A percentile compares a stretch with the other conserved stretches of the same genome.
These are phyloP conservation scores for Grigorovia humatica DNA, from an alignment of 805 yeast genomes.

Conservation along the genomic window DNA sequence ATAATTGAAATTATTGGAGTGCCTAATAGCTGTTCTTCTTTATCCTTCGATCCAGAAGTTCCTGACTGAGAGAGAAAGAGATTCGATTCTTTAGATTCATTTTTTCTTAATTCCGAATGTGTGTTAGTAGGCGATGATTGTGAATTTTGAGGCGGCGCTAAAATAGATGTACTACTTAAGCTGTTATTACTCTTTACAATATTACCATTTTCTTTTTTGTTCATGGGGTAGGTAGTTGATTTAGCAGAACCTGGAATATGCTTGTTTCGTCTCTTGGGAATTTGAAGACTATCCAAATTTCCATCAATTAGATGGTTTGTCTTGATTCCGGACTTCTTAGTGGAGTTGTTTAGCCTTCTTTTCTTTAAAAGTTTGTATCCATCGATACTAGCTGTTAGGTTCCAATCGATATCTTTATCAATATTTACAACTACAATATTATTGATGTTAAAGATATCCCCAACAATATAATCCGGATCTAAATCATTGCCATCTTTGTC, in stretches of 20 bases:
- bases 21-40: constrained; percentile 14
- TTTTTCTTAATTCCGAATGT: constrained; percentile 22
- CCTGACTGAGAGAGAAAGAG: constrained; percentile 29
- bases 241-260: constrained; percentile 14
- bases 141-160: constrained; percentile 26
- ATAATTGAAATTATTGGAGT: constrained; percentile 19
- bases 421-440: constrained; percentile 38
- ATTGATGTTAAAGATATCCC: constrained; percentile 48
- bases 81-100: constrained; percentile 15
- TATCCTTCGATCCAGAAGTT: constrained; percentile 19
- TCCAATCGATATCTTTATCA: constrained; percentile 29
- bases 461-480: constrained; percentile 62
- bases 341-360: constrained; percentile 12
- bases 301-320: not conserved
- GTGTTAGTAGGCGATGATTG: constrained; percentile 28
- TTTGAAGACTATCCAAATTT: not conserved
- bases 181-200: constrained; percentile 5
- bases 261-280: constrained; percentile 9
- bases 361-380: constrained; percentile 5
- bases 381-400: constrained; percentile 7
- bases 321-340: not conserved
- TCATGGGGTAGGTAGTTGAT: constrained; percentile 25
- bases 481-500: constrained; percentile 60
- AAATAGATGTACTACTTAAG: constrained; percentile 19
- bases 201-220: constrained; percentile 8